phyloP scores from a whole-genome alignment of 805 yeast species.

The Priceomyces haplophilus region DNA sequence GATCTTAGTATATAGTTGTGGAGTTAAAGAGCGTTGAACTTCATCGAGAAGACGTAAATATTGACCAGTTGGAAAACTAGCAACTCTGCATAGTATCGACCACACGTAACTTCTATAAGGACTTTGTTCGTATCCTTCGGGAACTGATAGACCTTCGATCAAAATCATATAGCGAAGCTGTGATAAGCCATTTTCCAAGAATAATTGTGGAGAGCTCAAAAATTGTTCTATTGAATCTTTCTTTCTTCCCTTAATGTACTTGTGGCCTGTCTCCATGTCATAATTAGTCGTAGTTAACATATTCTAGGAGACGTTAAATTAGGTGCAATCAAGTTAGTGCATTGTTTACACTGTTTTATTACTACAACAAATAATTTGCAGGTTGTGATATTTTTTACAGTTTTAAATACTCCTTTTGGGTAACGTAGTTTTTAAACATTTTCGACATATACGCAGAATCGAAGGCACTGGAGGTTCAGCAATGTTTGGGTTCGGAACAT shows the following conservation, averaged over 20 bases:
- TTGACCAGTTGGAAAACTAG: conserved; percentile 52
- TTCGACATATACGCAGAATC: background rate
- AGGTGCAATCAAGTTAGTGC: background rate
- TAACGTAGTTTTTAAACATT: background rate
- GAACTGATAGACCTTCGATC: conserved; percentile 39
- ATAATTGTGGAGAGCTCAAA: conserved; percentile 33
- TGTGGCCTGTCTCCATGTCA: background rate
- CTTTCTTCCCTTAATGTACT: conserved; percentile 23
- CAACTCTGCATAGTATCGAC: conserved; percentile 69
- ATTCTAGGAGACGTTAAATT: background rate
- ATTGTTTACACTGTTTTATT: conserved; percentile 1
- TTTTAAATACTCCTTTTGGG: background rate
- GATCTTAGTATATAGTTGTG: conserved; percentile 63
- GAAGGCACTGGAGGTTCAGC: background rate
- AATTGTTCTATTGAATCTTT: conserved; percentile 39
- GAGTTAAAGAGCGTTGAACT: conserved; percentile 46
- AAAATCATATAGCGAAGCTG: conserved; percentile 38
- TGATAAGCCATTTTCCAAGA: conserved; percentile 32
- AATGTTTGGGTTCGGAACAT: conserved; percentile 61
- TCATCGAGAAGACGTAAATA: conserved; percentile 52
- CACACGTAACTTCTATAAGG: conserved; percentile 75
- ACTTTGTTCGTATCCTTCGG: conserved; percentile 50
- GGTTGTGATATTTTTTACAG: background rate
- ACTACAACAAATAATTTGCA: background rate
- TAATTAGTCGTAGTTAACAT: background rate